Evolutionary conservation across 768 basidiomycete species (phyloP), one percentile per base, ranked within the genome.

Genomic region (Trametes sanguinea): DNA sequence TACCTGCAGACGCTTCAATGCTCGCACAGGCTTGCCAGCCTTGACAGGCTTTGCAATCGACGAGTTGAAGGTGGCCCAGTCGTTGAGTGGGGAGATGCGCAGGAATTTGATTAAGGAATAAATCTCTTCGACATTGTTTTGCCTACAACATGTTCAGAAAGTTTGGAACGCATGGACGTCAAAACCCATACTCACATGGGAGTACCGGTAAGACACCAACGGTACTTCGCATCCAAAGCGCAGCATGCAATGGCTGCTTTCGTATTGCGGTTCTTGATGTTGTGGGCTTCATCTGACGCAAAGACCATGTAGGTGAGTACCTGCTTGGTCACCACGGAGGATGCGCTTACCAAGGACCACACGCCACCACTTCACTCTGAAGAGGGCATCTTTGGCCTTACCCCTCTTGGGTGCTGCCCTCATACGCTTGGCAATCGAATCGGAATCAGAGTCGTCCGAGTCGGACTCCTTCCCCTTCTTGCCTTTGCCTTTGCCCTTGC

Each of bases 41-140:
- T 91, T 94, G 51, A 97, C 84, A 1, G 94, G 94, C 63, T 88
- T 83, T 0, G 84, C 83, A 51, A 99, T 93, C 51, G 88, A 83
- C 10, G 78, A 77, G 54, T 90, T 90, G 80, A 98, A 99, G 3
- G 79, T 83, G 4, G 83, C 73, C 87, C 88, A 93, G 40, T 92
- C 83, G 60, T 89, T 87, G 33, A 95, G 78, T 0, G 95, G 96
- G 65, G 84, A 85, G 66, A 94, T 80, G 4, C 89, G 87, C 30
- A 98, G 77, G 75, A 98, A 99, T 61, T 92, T 89, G 68, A 98
- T 81, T 37, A 98, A 79, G 3, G 94, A 90, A 71, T 85, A 97
- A 6, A 99, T 77, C 68, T 99, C 97, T 50, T 89, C 86, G 16
- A 98, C 89, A 51, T 80, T 88, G 76, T 99, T 98, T 80, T 98